Base-by-base conservation (phyloP, 495 filamentous ascomycete species). In the Neurospora pannonica region DNA sequence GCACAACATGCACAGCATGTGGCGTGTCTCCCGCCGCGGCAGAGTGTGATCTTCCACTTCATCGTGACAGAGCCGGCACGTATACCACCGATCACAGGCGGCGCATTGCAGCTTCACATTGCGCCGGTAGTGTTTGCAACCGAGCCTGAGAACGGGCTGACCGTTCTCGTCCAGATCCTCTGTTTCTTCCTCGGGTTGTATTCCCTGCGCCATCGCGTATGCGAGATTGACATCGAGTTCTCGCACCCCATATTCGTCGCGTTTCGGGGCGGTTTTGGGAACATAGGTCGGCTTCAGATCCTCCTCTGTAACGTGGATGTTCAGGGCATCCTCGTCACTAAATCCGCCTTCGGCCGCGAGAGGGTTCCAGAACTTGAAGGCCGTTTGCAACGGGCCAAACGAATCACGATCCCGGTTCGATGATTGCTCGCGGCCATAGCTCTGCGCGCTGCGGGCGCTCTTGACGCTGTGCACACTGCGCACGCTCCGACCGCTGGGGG, bases 1-100 rank as follows among this genome's bases (percentile, higher is more conserved):
- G 83, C 96, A 99, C 38, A 95, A 86, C 96, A 99, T 99, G 84
- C 96, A 99, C 28, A 98, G 86, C 96, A 99, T 99, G 80, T 98
- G 91, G 82, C 92, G 91, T 36, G 95, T 98, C 75, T 92, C 91
- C 70, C 88, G 89, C 67, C 96, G 90, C 78, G 92, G 88, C 72
- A 99, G 86, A 77, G 83, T 85, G 83, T 99, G 96, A 78, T 94
- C 91, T 80, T 98, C 93, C 31, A 87, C 88, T 60, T 89, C 90
- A 77, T 99, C 95, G 80, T 99, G 96, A 80, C 96, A 99, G 80
- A 97, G 92, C 28, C 96, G 91, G 78, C 96, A 99, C 0, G 97
- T 94, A 77, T 97, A 95, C 97, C 97, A 99, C 75, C 87, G 90
- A 77, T 90, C 89, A 84, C 96, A 99, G 54, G 91, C 89, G 46